Percentiles rank a stretch among this genome's conserved stretches.
phyloP scores from a whole-genome alignment of 148 eudicot species.

The Cornus controversa region DNA sequence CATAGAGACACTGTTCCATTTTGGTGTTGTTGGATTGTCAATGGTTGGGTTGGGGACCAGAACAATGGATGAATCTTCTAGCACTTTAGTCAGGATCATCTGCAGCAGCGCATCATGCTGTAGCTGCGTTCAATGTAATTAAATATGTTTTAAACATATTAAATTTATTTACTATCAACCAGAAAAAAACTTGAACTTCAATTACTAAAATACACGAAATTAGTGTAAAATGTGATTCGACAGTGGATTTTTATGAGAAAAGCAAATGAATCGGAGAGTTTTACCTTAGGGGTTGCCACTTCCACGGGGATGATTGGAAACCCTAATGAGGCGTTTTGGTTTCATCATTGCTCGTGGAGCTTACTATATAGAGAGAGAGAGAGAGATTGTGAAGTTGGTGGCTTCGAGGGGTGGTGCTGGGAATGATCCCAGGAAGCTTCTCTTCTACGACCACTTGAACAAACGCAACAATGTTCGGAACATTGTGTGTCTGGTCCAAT shows the following conservation, averaged over 20 bases:
- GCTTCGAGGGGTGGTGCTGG: not conserved
- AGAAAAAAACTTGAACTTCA: not conserved
- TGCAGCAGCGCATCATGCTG: too few species aligned
- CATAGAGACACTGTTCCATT: too few species aligned
- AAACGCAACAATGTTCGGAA: too few species aligned
- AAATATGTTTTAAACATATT: too few species aligned
- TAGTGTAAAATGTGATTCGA: not conserved
- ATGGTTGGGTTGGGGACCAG: too few species aligned
- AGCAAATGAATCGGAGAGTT: not conserved
- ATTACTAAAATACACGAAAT: not conserved
- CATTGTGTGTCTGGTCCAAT: too few species aligned
- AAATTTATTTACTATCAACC: too few species aligned
- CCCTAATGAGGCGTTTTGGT: slow-evolving; percentile 13
- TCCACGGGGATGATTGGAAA: not conserved
- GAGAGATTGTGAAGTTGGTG: not conserved
- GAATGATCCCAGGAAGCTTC: slow-evolving; percentile 10
- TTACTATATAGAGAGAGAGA: not conserved
- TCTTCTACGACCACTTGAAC: not conserved
- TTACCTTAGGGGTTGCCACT: not conserved
- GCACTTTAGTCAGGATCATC: too few species aligned
- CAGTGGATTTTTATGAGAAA: not conserved
- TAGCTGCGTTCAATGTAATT: too few species aligned
- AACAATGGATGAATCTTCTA: too few species aligned
- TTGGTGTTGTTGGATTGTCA: too few species aligned
- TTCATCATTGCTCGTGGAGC: not conserved